These are phyloP conservation scores for Arthrobotrys pseudoclavata DNA, from an alignment of 2,329 filamentous ascomycete species.

Conservation along the genomic window DNA sequence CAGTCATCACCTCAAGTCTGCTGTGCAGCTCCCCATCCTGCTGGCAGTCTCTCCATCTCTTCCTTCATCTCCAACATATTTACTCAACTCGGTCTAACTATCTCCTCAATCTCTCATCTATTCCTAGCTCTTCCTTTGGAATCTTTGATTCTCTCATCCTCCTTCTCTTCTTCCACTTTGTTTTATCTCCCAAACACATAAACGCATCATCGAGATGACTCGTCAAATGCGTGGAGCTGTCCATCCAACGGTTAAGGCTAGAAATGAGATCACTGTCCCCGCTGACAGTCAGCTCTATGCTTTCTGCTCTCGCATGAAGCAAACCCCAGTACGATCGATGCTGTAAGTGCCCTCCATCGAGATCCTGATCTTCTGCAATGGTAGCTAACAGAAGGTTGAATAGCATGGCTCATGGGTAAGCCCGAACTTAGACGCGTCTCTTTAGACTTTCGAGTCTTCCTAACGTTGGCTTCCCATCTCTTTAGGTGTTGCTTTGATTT, in stretches of 20 bases:
- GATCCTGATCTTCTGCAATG: neutral
- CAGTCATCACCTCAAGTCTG: constrained; percentile 29
- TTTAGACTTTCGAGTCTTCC: neutral
- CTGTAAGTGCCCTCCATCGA: constrained; percentile 37
- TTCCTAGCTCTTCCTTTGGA: constrained; percentile 3
- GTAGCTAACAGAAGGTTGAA: constrained; percentile 2
- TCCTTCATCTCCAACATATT: constrained; percentile 13
- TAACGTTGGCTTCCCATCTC: constrained; percentile 17
- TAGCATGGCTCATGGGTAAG: constrained; percentile 59
- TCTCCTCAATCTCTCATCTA: neutral
- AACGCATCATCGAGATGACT: constrained; percentile 34
- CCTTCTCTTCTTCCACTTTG: neutral
- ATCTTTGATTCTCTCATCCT: constrained; percentile 22
- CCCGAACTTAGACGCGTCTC: neutral
- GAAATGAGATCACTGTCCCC: constrained; percentile 39
- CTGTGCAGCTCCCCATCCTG: constrained; percentile 10
- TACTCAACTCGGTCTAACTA: constrained; percentile 4
- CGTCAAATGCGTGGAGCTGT: constrained; percentile 24
- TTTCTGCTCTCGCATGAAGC: constrained; percentile 52
- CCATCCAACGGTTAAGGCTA: constrained; percentile 2
- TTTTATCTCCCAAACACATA: constrained; percentile 2
- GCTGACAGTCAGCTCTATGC: constrained; percentile 45
- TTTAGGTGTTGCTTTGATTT: constrained; percentile 54
- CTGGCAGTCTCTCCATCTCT: constrained; percentile 20
- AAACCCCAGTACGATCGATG: constrained; percentile 54